Evolutionary conservation across 306 rosid species (phyloP).

Genomic region (Quercus ilex): DNA sequence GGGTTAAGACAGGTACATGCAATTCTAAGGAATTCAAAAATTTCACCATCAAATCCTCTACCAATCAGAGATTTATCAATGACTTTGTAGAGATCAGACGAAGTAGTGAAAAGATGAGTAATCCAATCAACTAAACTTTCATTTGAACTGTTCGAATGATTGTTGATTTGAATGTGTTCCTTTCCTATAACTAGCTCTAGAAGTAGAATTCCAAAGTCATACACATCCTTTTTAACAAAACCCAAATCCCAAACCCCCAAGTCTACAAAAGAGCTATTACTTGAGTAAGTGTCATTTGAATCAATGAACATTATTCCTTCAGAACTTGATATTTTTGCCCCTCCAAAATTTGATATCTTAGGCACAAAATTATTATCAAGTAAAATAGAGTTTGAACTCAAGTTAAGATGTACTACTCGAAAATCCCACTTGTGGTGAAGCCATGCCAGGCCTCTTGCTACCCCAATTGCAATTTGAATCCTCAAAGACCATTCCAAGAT

Average conservation of each 20-base stretch:
- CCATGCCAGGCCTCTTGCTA: conserved; percentile 37
- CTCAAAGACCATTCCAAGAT: background rate
- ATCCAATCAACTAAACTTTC: too few relatives aligned
- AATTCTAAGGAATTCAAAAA: conserved; percentile 16
- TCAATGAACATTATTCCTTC: conserved; percentile 18
- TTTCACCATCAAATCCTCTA: conserved; percentile 24
- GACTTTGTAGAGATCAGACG: background rate
- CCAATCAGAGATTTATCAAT: conserved; percentile 13
- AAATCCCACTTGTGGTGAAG: conserved; percentile 21
- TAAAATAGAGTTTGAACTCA: conserved; percentile 23
- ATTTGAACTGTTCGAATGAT: background rate
- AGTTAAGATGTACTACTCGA: conserved; percentile 16
- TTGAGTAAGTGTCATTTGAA: too few relatives aligned
- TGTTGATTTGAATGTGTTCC: background rate
- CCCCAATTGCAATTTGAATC: conserved; percentile 27
- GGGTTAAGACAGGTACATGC: conserved; percentile 27
- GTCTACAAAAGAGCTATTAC: background rate
- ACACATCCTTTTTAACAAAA: conserved; percentile 32
- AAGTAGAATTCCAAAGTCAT: conserved; percentile 37
- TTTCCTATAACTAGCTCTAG: conserved; percentile 30
- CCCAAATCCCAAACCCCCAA: background rate
- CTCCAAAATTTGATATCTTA: conserved; percentile 37
- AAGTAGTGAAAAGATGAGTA: background rate
- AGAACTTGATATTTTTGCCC: conserved; percentile 35
- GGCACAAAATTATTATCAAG: conserved; percentile 35